Evolutionary conservation across 768 basidiomycete genomes (phyloP).

Genomic region (Lactarius akahatsu): DNA sequence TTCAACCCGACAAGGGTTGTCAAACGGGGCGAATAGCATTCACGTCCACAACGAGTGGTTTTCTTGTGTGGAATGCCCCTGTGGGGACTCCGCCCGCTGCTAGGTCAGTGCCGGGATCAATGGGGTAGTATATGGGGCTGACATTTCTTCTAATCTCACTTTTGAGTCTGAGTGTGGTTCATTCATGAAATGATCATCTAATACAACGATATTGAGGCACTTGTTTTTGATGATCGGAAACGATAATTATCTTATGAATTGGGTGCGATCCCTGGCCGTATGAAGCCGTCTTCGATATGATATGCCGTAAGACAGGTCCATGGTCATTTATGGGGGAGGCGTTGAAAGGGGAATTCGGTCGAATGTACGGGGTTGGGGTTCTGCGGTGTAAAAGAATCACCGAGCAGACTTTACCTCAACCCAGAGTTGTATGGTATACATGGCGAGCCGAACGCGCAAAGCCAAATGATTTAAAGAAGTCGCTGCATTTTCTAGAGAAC

Average conservation of each 20-base stretch:
- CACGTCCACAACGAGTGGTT: constrained; percentile 40
- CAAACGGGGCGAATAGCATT: constrained; percentile 42
- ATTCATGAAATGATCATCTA: not conserved
- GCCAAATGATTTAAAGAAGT: not conserved
- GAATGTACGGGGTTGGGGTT: not conserved
- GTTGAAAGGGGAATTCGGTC: too few relatives aligned
- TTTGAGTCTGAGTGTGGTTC: not conserved
- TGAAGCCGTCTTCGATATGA: not conserved
- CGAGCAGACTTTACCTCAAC: not conserved
- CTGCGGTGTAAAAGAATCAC: not conserved
- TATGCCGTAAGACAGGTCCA: not conserved
- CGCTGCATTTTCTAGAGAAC: not conserved
- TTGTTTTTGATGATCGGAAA: not conserved
- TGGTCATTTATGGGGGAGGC: not conserved
- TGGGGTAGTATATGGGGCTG: constrained; percentile 83
- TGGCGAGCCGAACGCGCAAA: not conserved
- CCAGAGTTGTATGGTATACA: too few relatives aligned
- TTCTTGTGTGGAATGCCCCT: constrained; percentile 46
- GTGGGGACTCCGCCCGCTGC: constrained; percentile 82
- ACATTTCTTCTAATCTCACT: constrained; percentile 42
- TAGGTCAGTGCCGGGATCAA: constrained; percentile 65
- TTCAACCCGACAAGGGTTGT: not conserved
- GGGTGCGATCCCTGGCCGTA: not conserved
- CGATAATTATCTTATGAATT: too few relatives aligned
- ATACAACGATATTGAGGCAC: not conserved